Conservation (phyloP, 805 yeast species). For the Hanseniaspora hatyaiensis region DNA sequence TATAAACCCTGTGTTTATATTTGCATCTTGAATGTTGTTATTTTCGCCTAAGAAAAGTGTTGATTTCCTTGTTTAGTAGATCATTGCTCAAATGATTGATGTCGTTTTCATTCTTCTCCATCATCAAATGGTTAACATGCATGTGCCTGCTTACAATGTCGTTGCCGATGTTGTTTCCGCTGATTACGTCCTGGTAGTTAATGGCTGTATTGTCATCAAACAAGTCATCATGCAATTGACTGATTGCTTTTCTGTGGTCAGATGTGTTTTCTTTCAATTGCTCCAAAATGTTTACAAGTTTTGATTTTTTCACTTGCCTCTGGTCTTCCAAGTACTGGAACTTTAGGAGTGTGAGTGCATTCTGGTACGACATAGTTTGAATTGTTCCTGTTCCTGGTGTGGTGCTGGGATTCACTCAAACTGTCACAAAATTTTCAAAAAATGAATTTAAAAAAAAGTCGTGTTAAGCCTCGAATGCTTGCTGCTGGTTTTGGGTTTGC, state of each 20-base stretch:
- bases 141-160: slow-evolving; percentile 10
- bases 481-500: too few relatives aligned
- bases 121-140: slow-evolving; percentile 13
- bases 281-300: not conserved
- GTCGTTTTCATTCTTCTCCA: slow-evolving; percentile 15
- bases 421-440: not conserved
- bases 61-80: slow-evolving; percentile 3
- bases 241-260: not conserved
- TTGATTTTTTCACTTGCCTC: not conserved
- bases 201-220: not conserved
- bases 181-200: not conserved
- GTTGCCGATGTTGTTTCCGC: not conserved
- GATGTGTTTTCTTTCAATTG: not conserved
- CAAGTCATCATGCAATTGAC: not conserved
- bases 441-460: not conserved
- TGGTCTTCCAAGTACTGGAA: not conserved
- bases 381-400: not conserved
- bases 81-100: slow-evolving; percentile 7
- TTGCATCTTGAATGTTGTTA: not conserved
- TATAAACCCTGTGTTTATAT: slow-evolving; percentile 1
- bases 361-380: not conserved
- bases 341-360: not conserved
- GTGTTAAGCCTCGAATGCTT: not conserved
- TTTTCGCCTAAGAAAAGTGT: slow-evolving; percentile 14
- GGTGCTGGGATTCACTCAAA: not conserved